phyloP scores from a whole-genome alignment of 345 rosid genomes.

The Melaleuca alternifolia region DNA sequence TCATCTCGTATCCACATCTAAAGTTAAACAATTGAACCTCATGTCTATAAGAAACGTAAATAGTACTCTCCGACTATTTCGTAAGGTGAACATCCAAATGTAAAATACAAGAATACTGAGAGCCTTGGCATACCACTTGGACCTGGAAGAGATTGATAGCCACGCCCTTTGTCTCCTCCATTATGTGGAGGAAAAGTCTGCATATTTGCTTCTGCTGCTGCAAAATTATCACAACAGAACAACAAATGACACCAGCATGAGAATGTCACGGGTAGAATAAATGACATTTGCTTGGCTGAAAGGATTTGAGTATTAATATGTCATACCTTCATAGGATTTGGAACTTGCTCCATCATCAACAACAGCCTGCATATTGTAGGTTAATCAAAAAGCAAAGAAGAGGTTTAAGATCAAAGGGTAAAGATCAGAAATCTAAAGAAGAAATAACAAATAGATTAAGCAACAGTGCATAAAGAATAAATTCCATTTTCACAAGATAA shows the following conservation, averaged over 20 bases:
- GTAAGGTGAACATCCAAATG: background rate
- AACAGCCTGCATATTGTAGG: conserved; percentile 38
- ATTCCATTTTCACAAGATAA: background rate
- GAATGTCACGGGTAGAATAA: background rate
- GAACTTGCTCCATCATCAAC: conserved; percentile 36
- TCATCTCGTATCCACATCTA: background rate
- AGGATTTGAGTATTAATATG: background rate
- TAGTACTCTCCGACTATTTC: background rate
- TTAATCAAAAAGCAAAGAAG: background rate
- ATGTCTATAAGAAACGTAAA: background rate
- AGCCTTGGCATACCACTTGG: conserved; percentile 41
- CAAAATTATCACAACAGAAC: conserved; percentile 9
- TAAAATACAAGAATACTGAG: background rate
- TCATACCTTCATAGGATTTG: conserved; percentile 41
- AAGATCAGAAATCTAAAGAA: background rate
- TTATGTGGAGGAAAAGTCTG: conserved; percentile 54
- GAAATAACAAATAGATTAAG: background rate
- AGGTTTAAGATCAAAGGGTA: background rate
- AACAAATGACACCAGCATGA: background rate
- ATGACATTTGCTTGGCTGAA: background rate
- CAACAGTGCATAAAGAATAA: background rate
- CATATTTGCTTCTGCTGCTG: conserved; percentile 69
- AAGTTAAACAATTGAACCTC: background rate
- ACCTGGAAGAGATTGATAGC: conserved; percentile 64
- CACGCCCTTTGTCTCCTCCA: conserved; percentile 35